These are phyloP conservation scores for Colletotrichum lupini DNA, from an alignment of 2,329 filamentous ascomycete species.

Conservation along the genomic window DNA sequence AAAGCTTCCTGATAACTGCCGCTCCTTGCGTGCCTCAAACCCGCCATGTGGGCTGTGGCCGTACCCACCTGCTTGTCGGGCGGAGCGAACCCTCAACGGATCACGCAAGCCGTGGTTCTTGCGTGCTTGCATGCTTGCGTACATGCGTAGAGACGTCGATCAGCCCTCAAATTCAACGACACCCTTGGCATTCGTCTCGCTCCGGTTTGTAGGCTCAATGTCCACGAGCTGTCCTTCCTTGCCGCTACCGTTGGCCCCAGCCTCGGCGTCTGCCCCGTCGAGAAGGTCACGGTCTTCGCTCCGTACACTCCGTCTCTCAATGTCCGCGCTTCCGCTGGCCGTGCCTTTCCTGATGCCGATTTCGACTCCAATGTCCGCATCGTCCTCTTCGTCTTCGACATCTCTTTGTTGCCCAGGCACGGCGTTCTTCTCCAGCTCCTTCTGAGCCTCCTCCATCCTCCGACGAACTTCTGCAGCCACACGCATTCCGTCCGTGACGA, in stretches of 20 bases:
- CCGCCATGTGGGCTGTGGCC: not conserved
- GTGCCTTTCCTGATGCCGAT: conserved; percentile 51
- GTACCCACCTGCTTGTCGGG: not conserved
- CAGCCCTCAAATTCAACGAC: conserved; percentile 57
- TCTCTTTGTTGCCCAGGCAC: conserved; percentile 69
- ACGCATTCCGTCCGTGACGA: conserved; percentile 96
- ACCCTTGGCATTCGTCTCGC: conserved; percentile 45
- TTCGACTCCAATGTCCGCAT: conserved; percentile 61
- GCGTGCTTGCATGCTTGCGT: no score
- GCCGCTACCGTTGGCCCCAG: conserved; percentile 57
- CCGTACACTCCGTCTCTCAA: conserved; percentile 72
- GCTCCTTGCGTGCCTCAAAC: not conserved
- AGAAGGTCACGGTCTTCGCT: conserved; percentile 77
- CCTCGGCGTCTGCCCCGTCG: conserved; percentile 79
- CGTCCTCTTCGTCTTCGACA: conserved; percentile 73
- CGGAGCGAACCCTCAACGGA: not conserved
- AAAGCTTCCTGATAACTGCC: not conserved
- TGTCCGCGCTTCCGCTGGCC: conserved; percentile 59
- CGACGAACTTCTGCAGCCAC: conserved; percentile 92
- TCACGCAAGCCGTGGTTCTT: not conserved
- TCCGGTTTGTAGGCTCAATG: conserved; percentile 41
- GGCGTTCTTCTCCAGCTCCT: conserved; percentile 87
- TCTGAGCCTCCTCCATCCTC: conserved; percentile 95
- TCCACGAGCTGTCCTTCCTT: conserved; percentile 49
- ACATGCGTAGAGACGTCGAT: conserved; percentile 14